Conservation (phyloP, 2,329 filamentous ascomycete genomes). For the Sclerotinia trifoliorum region DNA sequence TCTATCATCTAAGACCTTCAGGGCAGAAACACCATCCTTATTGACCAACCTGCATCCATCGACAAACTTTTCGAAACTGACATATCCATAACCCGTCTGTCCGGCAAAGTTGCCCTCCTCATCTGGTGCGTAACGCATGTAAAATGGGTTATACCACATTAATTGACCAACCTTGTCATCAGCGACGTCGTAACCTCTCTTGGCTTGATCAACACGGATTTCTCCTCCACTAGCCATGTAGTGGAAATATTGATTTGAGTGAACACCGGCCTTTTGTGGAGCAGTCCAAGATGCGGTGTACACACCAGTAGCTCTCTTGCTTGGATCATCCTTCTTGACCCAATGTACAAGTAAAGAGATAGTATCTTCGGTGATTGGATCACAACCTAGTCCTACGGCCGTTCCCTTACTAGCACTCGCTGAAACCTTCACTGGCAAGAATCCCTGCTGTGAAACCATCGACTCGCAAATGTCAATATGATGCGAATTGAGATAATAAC, state of each 20-base stretch:
- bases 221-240: conserved; percentile 84
- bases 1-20: conserved; percentile 75
- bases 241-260: conserved; percentile 96
- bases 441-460: conserved; percentile 75
- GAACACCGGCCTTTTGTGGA: conserved; percentile 88
- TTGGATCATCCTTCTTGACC: conserved; percentile 68
- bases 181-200: conserved; percentile 92
- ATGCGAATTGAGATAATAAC: conserved; percentile 94
- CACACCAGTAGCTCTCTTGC: conserved; percentile 77
- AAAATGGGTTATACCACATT: conserved; percentile 91
- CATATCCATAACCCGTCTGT: conserved; percentile 88
- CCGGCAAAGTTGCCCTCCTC: conserved; percentile 93
- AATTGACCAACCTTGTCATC: conserved; percentile 70
- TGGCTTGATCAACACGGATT: conserved; percentile 87
- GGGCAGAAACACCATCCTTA: conserved; percentile 69
- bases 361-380: conserved; percentile 81
- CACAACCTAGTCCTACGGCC: conserved; percentile 75
- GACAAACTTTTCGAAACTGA: conserved; percentile 94
- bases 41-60: conserved; percentile 77
- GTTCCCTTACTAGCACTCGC: conserved; percentile 76
- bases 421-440: conserved; percentile 74
- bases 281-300: conserved; percentile 96
- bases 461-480: conserved; percentile 91
- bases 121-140: conserved; percentile 91
- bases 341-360: conserved; percentile 89